Conservation (phyloP, 2,329 filamentous ascomycete genomes). For the Chrysosporium queenslandicum region DNA sequence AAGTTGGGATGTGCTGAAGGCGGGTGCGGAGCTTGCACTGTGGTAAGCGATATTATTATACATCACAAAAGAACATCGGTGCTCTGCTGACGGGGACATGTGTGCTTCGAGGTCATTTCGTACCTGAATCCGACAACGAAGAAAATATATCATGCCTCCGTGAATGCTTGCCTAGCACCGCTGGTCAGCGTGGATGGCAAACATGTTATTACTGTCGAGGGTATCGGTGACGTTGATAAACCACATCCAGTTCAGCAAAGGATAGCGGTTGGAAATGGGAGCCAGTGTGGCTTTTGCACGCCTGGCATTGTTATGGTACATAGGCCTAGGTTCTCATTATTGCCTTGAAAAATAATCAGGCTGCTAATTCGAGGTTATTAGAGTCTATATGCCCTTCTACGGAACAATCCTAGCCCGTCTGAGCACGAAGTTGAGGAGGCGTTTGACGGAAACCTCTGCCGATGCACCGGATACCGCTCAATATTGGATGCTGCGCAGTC, state of each 20-base stretch:
- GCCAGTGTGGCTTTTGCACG: slow-evolving; percentile 92
- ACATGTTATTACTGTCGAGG: slow-evolving; percentile 95
- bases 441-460: slow-evolving; percentile 91
- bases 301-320: slow-evolving; percentile 84
- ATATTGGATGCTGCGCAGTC: slow-evolving; percentile 91
- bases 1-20: slow-evolving; percentile 96
- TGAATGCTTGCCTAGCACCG: slow-evolving; percentile 91
- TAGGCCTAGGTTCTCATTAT: slow-evolving; percentile 11
- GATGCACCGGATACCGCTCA: slow-evolving; percentile 89
- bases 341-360: background rate
- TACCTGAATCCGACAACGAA: slow-evolving; percentile 89
- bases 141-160: slow-evolving; percentile 87
- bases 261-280: slow-evolving; percentile 82
- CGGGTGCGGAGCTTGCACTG: slow-evolving; percentile 91
- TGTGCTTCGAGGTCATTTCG: slow-evolving; percentile 51
- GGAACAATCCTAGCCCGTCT: slow-evolving; percentile 69
- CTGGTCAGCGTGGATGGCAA: slow-evolving; percentile 91
- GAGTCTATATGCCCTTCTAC: slow-evolving; percentile 85
- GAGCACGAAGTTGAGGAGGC: slow-evolving; percentile 86
- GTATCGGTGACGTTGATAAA: slow-evolving; percentile 76
- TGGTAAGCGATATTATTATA: slow-evolving; percentile 49
- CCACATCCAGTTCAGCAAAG: slow-evolving; percentile 88
- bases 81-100: slow-evolving; percentile 23
- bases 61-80: too few relatives aligned
- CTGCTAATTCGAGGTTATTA: slow-evolving; percentile 20